A percentile compares a stretch with the other conserved stretches of the same genome.
phyloP scores from a whole-genome alignment of 768 basidiomycete species.

The Russula compacta region DNA sequence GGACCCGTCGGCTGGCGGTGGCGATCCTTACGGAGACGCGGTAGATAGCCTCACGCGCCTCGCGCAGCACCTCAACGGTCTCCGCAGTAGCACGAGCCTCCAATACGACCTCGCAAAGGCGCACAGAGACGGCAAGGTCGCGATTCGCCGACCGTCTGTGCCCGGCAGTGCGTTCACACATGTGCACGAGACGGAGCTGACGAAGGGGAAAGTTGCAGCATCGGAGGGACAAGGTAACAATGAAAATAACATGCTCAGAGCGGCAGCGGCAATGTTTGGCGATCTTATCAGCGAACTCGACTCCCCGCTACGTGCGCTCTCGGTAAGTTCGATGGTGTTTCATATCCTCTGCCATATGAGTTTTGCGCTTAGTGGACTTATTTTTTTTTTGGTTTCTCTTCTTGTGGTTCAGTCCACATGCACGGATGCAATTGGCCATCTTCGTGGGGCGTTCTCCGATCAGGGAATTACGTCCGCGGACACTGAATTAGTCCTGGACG shows the following conservation, averaged over 20 bases:
- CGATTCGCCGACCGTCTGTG: slow-evolving; percentile 23
- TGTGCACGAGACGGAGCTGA: not conserved
- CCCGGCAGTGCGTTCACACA: not conserved
- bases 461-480: slow-evolving; percentile 26
- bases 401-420: slow-evolving; percentile 43
- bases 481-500: slow-evolving; percentile 39
- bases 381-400: not conserved
- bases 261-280: slow-evolving; percentile 67
- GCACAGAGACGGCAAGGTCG: slow-evolving; percentile 36
- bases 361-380: not conserved
- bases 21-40: slow-evolving; percentile 73
- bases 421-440: slow-evolving; percentile 46
- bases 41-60: slow-evolving; percentile 81
- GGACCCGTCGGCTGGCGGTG: slow-evolving; percentile 18
- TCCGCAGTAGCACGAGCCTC: slow-evolving; percentile 73
- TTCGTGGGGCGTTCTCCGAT: slow-evolving; percentile 58
- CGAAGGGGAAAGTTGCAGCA: slow-evolving; percentile 20
- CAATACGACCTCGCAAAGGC: slow-evolving; percentile 77
- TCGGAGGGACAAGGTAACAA: not conserved
- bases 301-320: slow-evolving; percentile 63
- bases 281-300: slow-evolving; percentile 73
- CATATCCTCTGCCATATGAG: not conserved
- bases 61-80: slow-evolving; percentile 88
- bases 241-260: slow-evolving; percentile 39
- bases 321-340: slow-evolving; percentile 37